A percentile compares a stretch with the other conserved stretches of the same genome.
Evolutionary conservation across 352 stramenopile genomes (phyloP).

Genomic region (Phytophthora boehmeriae): DNA sequence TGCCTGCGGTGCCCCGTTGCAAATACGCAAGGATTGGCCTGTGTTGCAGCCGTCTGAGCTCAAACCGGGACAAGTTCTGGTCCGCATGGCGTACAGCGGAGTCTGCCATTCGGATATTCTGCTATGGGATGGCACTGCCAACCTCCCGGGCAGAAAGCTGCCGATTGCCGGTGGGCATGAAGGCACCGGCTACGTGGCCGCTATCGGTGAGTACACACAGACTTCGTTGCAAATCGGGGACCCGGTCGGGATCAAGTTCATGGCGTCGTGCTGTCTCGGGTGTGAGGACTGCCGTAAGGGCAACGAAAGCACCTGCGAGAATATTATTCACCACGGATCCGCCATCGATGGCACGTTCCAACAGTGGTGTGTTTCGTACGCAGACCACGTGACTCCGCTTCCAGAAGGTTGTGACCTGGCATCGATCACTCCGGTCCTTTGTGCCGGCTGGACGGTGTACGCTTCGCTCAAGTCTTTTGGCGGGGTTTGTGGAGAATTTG

Average conservation of each 20-base stretch:
- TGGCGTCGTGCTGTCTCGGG: conserved; percentile 23
- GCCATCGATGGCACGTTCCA: conserved; percentile 8
- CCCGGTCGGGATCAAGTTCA: conserved; percentile 28
- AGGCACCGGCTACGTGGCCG: conserved; percentile 35
- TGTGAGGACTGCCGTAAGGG: conserved; percentile 37
- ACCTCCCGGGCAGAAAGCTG: conserved; percentile 1
- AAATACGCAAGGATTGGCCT: not conserved
- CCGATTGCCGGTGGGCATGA: conserved; percentile 36
- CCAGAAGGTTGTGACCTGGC: conserved; percentile 53
- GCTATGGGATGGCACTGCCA: conserved; percentile 24
- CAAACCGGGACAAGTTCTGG: not conserved
- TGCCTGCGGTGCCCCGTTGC: not conserved
- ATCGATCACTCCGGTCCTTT: conserved; percentile 59
- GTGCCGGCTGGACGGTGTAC: conserved; percentile 78
- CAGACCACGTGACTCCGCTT: conserved; percentile 60
- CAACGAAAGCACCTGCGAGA: conserved; percentile 28
- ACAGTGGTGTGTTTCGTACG: conserved; percentile 50
- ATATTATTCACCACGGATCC: conserved; percentile 17
- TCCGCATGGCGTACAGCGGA: not conserved
- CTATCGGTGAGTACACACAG: conserved; percentile 30
- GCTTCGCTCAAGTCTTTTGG: conserved; percentile 53
- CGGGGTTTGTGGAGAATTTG: conserved; percentile 32
- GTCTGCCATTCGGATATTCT: conserved; percentile 30
- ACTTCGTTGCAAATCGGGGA: conserved; percentile 32
- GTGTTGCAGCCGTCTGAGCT: not conserved